Percentiles rank a stretch among this genome's conserved stretches.
Evolutionary conservation across 2,329 filamentous ascomycete species (phyloP).

Genomic region (Capronia coronata): DNA sequence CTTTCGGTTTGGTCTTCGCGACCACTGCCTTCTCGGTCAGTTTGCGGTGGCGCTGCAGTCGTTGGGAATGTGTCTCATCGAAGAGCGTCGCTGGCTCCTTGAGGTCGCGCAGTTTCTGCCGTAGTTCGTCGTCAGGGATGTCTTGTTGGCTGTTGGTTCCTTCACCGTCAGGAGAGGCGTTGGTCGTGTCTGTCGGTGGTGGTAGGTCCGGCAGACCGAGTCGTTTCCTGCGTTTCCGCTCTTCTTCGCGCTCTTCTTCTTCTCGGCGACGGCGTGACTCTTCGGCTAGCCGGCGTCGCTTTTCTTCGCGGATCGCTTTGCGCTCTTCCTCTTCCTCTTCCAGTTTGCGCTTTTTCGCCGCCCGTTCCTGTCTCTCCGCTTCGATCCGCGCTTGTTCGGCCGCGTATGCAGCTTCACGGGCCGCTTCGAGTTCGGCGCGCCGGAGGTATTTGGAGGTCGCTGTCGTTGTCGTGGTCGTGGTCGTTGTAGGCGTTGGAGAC

Average conservation of each 20-base stretch:
- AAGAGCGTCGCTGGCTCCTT: conserved; percentile 71
- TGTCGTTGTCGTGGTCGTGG: conserved; percentile 7
- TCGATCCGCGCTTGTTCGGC: conserved; percentile 73
- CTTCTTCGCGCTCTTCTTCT: conserved; percentile 66
- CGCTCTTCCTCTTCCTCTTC: conserved; percentile 77
- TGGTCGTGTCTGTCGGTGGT: conserved; percentile 23
- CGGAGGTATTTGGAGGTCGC: conserved; percentile 68
- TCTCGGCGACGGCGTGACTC: conserved; percentile 65
- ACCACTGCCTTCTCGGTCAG: conserved; percentile 42
- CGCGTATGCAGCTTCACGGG: conserved; percentile 70
- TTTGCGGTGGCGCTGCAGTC: conserved; percentile 64
- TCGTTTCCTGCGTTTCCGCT: conserved; percentile 64
- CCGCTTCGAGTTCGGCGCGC: conserved; percentile 77
- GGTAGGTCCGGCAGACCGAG: conserved; percentile 72
- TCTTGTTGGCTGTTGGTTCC: conserved; percentile 48
- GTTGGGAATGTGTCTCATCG: conserved; percentile 66
- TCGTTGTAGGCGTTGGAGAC: conserved; percentile 17
- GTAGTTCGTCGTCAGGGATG: conserved; percentile 53
- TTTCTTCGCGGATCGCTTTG: conserved; percentile 67
- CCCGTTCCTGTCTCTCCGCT: conserved; percentile 61
- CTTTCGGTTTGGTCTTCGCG: conserved; percentile 33
- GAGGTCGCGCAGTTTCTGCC: conserved; percentile 60
- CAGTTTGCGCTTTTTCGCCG: conserved; percentile 73
- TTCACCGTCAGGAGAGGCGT: not conserved
- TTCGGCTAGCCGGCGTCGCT: conserved; percentile 71